Conservation (phyloP, 2,329 filamentous ascomycete genomes). For the Sordariomycetes sp. region DNA sequence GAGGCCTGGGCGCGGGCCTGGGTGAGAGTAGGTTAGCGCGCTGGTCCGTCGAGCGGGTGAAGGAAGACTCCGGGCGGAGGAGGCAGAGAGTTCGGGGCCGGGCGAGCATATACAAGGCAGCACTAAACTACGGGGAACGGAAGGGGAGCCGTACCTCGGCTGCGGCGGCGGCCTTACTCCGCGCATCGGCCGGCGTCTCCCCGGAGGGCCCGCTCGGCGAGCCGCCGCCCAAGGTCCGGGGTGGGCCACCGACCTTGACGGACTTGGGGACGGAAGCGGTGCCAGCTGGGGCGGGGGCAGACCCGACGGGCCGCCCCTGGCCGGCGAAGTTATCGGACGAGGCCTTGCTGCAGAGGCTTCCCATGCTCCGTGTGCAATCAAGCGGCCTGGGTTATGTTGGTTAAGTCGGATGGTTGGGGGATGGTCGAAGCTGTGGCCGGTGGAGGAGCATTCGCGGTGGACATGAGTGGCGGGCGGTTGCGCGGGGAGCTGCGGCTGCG, state of each 20-base stretch:
- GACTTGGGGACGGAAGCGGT: constrained; percentile 37
- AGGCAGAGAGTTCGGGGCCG: constrained; percentile 1
- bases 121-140: neutral
- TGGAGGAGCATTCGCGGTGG: neutral
- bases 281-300: constrained; percentile 27
- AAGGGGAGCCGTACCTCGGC: constrained; percentile 59
- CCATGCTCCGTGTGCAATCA: constrained; percentile 46
- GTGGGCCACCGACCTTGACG: constrained; percentile 40
- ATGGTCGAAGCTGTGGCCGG: neutral
- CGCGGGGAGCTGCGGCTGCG: neutral
- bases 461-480: neutral
- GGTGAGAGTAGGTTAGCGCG: neutral
- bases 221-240: constrained; percentile 52
- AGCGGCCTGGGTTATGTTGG: neutral
- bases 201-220: neutral
- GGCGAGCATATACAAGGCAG: constrained; percentile 4
- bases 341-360: constrained; percentile 74
- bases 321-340: constrained; percentile 57
- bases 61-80: neutral
- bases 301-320: constrained; percentile 62
- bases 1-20: constrained; percentile 56
- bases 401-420: neutral
- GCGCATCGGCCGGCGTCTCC: constrained; percentile 44
- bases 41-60: neutral
- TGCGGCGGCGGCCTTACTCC: constrained; percentile 65